phyloP scores from a whole-genome alignment of 305 asterid species.

The Salvia sclarea region DNA sequence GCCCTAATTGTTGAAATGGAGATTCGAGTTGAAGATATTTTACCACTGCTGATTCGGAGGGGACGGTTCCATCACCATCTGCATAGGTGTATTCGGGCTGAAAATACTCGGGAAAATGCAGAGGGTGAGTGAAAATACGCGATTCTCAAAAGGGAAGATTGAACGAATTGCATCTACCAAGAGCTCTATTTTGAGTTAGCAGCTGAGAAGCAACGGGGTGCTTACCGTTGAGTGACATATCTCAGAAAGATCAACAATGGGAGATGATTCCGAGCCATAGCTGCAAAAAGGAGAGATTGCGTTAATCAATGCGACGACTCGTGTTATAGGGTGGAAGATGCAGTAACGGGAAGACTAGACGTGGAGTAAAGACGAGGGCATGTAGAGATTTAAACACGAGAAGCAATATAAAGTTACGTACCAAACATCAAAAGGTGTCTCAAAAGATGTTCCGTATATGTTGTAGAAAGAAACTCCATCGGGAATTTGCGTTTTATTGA shows the following conservation, averaged over 20 bases:
- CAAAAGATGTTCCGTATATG: conserved; percentile 84
- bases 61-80: conserved; percentile 98
- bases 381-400: conserved; percentile 12
- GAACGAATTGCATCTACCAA: neutral
- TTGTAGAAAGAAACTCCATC: conserved; percentile 73
- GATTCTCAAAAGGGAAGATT: neutral
- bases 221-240: conserved; percentile 81
- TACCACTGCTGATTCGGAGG: conserved; percentile 86
- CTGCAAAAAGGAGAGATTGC: conserved; percentile 45
- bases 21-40: no score
- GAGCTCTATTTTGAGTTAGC: neutral
- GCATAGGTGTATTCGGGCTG: conserved; percentile 82
- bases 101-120: conserved; percentile 18
- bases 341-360: no score
- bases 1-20: neutral
- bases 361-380: neutral
- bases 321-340: no score
- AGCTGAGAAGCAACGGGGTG: conserved; percentile 1
- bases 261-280: conserved; percentile 87
- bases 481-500: conserved; percentile 61
- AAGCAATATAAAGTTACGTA: conserved; percentile 33
- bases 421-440: conserved; percentile 95
- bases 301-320: no score
- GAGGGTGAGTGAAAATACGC: neutral
- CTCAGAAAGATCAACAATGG: conserved; percentile 63